These are phyloP conservation scores for Rhizoclosmatium sp. DNA, from an alignment of 192 early-diverging fungal genomes.

Conservation along the genomic window DNA sequence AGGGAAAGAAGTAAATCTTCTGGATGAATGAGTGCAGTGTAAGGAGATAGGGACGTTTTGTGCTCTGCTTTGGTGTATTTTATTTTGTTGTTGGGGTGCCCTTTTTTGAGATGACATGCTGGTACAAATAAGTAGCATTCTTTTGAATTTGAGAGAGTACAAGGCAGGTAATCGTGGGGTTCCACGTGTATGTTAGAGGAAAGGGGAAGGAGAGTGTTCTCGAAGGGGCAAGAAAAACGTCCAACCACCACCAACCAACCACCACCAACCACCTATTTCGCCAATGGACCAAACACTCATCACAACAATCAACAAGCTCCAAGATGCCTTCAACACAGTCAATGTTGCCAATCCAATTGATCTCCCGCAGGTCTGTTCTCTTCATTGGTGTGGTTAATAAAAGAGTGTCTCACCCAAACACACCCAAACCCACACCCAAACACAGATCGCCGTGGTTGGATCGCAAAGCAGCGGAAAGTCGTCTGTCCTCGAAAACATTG, in stretches of 20 bases:
- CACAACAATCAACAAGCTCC: slow-evolving; percentile 49
- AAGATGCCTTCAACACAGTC: slow-evolving; percentile 63
- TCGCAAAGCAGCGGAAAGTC: slow-evolving; percentile 81
- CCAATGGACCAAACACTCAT: slow-evolving; percentile 37
- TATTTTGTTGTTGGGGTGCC: too few species aligned
- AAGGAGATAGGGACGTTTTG: too few species aligned
- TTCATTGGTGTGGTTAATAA: not conserved
- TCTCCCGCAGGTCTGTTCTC: slow-evolving; percentile 56
- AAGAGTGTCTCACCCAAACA: not conserved
- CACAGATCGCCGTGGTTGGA: slow-evolving; percentile 65
- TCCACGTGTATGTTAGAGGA: not conserved
- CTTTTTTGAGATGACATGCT: not conserved
- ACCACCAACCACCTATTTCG: not conserved
- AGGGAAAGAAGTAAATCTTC: slow-evolving; percentile 18
- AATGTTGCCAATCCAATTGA: slow-evolving; percentile 66
- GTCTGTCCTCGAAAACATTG: slow-evolving; percentile 98
- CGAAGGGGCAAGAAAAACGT: slow-evolving; percentile 1
- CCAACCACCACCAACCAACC: not conserved
- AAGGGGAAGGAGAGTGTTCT: not conserved
- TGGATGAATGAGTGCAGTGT: not conserved
- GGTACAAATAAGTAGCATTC: not conserved
- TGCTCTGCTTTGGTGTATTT: too few species aligned
- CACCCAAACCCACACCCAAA: not conserved
- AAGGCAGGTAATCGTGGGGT: not conserved
- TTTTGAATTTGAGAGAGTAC: not conserved